phyloP scores from a whole-genome alignment of 495 filamentous ascomycete genomes.

The Aspergillus conjunctus region DNA sequence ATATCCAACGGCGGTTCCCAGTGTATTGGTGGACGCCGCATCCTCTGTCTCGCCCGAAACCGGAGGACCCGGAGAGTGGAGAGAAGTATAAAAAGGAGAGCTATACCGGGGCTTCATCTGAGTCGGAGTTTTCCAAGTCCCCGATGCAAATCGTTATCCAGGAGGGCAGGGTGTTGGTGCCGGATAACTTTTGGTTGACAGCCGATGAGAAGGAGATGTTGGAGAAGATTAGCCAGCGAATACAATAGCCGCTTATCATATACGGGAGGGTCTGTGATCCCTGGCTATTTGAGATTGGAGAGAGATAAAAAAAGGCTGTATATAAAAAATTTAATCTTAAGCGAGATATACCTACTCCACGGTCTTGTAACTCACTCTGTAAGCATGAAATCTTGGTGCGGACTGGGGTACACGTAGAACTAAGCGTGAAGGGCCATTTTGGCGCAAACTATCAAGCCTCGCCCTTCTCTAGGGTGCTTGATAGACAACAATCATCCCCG shows the following conservation, averaged over 20 bases:
- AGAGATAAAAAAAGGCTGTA: no score
- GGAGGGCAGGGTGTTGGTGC: conserved; percentile 33
- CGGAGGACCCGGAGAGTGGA: conserved; percentile 30
- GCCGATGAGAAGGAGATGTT: conserved; percentile 36
- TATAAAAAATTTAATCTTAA: no score
- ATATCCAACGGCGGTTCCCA: conserved; percentile 75
- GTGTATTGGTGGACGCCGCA: conserved; percentile 67
- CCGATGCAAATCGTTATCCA: conserved; percentile 37
- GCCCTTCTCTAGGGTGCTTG: no score
- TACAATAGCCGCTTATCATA: conserved; percentile 17
- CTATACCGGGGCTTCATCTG: conserved; percentile 25
- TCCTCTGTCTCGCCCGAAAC: conserved; percentile 25
- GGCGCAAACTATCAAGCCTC: no score
- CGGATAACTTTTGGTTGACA: conserved; percentile 40
- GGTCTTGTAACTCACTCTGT: no score
- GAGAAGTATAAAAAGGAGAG: conserved; percentile 21
- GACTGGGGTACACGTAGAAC: no score
- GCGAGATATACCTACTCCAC: no score
- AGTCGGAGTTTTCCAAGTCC: conserved; percentile 32
- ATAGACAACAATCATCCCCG: no score
- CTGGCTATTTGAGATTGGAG: no score
- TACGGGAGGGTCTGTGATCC: not conserved
- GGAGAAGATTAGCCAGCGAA: conserved; percentile 36
- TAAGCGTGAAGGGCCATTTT: no score
- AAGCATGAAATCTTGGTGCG: no score